Evolutionary conservation across 2,329 filamentous ascomycete genomes (phyloP), one percentile per base, ranked within the genome.

Genomic region (Penicillium sp.): DNA sequence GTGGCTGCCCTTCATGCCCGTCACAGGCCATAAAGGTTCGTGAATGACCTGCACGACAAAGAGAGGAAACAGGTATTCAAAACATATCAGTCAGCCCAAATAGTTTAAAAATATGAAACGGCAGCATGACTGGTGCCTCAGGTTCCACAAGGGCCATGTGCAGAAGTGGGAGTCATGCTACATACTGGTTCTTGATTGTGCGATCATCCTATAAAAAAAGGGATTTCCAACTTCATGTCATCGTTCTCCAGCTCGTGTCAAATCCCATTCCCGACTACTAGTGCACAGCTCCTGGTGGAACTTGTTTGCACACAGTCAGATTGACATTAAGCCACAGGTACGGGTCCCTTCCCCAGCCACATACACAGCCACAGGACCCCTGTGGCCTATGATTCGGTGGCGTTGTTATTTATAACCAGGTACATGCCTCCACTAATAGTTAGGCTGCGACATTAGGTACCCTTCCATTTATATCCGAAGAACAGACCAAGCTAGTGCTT

Each of bases 401-500:
- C 53, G 49, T 41, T 58, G 57, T 60, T 60, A 62, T 65, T 68
- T 64, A 60, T 58, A 63, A 59, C 60, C 55, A 60, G 60, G 62
- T 66, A 67, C 66, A 53, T 37, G 24, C 48, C 41, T 57, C 58
- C 58, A 39, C 62, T 64, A 56, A 58, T 52, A 57, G 48, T 63
- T 63, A 69, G 68, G 66, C 69, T 68, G 62, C 69, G 62, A 67
- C 57, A 55, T 66, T 62, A 66, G 53, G 64, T 61, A 62, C 41
- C 56, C 60, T 51, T 49, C 50, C 49, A 47, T 58, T 48, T 22
- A 19, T 35, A 39, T 7, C 16, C 22, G 7, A 6, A 29, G 13
- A 21, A 35, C 10, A 48, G 14, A 37, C 50, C 39, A 48, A 52
- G 31, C 35, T 27, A 22, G 24, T 35, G 33, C 24, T 19, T 26